Conservation (phyloP, 73 alveolate species). For the Paramecium tetraurelia region DNA sequence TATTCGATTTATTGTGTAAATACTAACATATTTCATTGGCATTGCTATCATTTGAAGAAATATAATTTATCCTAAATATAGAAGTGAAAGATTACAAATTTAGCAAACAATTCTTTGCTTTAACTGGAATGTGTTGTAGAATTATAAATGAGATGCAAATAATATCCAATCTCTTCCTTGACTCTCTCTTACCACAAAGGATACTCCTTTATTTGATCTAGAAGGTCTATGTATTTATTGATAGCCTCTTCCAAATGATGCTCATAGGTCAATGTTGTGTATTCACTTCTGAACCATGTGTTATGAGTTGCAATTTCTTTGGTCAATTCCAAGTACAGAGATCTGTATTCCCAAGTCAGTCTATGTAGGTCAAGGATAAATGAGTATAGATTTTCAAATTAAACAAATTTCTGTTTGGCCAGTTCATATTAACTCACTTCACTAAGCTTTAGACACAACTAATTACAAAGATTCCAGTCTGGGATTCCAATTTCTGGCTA, state of each 20-base stretch:
- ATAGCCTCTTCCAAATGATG: slow-evolving; percentile 5
- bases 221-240: not conserved
- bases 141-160: slow-evolving; percentile 33
- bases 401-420: not conserved
- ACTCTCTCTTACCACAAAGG: slow-evolving; percentile 29
- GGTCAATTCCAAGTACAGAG: not conserved
- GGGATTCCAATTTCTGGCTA: not conserved
- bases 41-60: slow-evolving; percentile 20
- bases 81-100: not conserved
- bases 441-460: not conserved
- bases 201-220: not conserved
- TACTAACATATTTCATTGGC: not conserved
- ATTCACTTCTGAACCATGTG: slow-evolving; percentile 25
- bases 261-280: not conserved
- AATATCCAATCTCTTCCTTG: slow-evolving; percentile 31
- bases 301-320: slow-evolving; percentile 21
- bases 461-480: not conserved
- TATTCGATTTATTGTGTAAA: not conserved
- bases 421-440: not conserved
- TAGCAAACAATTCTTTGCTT: not conserved
- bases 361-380: not conserved
- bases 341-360: not conserved
- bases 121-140: not conserved
- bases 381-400: slow-evolving; percentile 24
- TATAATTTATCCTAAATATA: slow-evolving; percentile 26